These are phyloP conservation scores for Poa annua DNA, from an alignment of 176 grass and related monocot genomes.

Conservation along the genomic window DNA sequence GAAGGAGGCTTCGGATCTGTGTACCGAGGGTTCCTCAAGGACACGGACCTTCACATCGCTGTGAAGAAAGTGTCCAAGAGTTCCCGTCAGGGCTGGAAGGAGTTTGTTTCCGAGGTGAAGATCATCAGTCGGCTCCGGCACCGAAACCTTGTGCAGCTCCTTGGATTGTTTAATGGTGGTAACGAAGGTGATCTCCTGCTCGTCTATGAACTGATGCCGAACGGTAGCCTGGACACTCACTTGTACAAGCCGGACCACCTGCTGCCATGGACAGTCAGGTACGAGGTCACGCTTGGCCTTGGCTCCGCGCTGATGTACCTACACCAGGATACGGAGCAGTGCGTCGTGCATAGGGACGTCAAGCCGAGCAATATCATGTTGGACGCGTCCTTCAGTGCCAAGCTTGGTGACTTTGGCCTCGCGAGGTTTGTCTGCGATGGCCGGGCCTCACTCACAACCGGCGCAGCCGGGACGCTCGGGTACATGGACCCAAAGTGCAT, in stretches of 20 bases:
- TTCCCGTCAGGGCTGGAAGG: conserved; percentile 54
- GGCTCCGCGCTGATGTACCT: background rate
- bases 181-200: conserved; percentile 20
- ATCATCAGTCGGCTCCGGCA: conserved; percentile 60
- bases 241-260: conserved; percentile 3
- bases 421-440: conserved; percentile 8
- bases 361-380: conserved; percentile 33
- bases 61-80: conserved; percentile 36
- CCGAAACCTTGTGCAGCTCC: conserved; percentile 56
- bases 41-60: background rate
- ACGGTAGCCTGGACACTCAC: conserved; percentile 57
- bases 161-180: conserved; percentile 53
- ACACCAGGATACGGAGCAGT: background rate
- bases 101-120: conserved; percentile 58
- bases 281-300: background rate
- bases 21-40: background rate
- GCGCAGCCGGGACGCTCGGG: background rate
- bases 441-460: background rate
- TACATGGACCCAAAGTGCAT: conserved; percentile 2
- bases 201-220: conserved; percentile 61
- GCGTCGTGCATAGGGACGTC: background rate
- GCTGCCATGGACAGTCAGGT: conserved; percentile 43
- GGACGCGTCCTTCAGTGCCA: background rate
- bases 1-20: conserved; percentile 31
- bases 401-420: conserved; percentile 28